Conservation (phyloP, 306 rosid genomes). For the Abrus precatorius region DNA sequence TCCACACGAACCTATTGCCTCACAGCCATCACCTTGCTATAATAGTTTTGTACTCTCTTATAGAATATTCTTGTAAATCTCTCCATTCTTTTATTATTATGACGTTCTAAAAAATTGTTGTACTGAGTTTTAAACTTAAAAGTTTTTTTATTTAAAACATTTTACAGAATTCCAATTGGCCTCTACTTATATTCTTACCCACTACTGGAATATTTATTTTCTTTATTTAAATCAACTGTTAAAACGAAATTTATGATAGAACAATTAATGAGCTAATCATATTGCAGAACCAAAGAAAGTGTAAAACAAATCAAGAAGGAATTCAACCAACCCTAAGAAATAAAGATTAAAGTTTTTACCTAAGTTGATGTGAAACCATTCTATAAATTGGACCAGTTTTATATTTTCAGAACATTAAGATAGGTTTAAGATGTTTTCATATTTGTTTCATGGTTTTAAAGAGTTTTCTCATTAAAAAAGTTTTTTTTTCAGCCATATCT, state of each 20-base stretch:
- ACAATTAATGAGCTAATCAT: conserved; percentile 4
- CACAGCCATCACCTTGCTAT: neutral
- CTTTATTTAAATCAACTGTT: neutral
- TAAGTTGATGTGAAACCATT: conserved; percentile 16
- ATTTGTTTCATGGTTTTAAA: conserved; percentile 3
- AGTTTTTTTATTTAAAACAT: neutral
- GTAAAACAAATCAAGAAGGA: neutral
- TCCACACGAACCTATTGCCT: conserved; percentile 6
- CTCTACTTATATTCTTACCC: neutral
- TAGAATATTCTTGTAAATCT: neutral
- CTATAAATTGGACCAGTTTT: no score
- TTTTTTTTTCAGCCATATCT: neutral
- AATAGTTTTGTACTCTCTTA: neutral
- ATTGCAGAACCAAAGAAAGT: neutral
- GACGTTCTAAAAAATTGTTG: neutral
- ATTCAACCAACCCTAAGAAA: neutral
- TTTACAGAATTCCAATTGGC: neutral
- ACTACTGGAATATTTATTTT: neutral
- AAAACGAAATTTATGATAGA: neutral
- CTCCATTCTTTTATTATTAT: neutral
- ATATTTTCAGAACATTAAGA: neutral
- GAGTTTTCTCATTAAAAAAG: neutral
- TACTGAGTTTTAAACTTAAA: neutral
- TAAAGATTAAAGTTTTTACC: neutral
- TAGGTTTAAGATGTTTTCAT: neutral